Base-by-base conservation (phyloP, 257 asterid genomes). In the Plantago elongata region DNA sequence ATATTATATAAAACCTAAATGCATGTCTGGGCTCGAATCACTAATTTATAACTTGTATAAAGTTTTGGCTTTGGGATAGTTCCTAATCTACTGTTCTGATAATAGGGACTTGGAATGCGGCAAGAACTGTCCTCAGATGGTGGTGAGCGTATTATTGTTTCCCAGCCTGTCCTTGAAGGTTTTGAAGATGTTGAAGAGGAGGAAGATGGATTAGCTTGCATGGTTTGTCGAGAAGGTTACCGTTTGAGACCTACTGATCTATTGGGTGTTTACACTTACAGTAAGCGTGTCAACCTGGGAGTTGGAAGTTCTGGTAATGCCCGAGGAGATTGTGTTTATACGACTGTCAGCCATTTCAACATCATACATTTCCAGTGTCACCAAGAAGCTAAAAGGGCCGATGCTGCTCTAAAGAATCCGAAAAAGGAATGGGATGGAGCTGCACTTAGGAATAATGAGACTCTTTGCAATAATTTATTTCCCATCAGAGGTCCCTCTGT, bases 361-460 rank as follows among this genome's bases (percentile, higher is more conserved):
- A 84, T 93, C 80, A 93, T 93, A 71, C 99, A 93, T 78, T 93
- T 89, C 76, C 99, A 93, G 79, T 93, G 99, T 83, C 99, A 93
- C 72, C 97, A 93, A 61, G 99, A 93, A 75, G 99, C 99, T 71
- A 93, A 93, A 84, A 84, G 95, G 69, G 95, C 97, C 15, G 99
- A 93, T 77, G 95, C 99, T 66, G 92, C 86, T n/a, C 75, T 85
- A 10, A 93, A 55, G 75, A 83, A 47, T 59, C 99, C 99, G 0
- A 93, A 93, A 77, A 93, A 85, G 83, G 99, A 93, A 70, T 93
- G 99, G 99, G 99, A 93, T 75, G 99, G 99, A 12, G 99, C 99
- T 12, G 92, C 99, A 65, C 91, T 93, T 22, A 85, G 99, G 71
- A 93, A 93, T 76, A 93, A 82, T 12, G 97, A 81, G 79, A 93